These are phyloP conservation scores for Coniochaeta sp. DNA, from an alignment of 2,329 filamentous ascomycete species.

Conservation along the genomic window DNA sequence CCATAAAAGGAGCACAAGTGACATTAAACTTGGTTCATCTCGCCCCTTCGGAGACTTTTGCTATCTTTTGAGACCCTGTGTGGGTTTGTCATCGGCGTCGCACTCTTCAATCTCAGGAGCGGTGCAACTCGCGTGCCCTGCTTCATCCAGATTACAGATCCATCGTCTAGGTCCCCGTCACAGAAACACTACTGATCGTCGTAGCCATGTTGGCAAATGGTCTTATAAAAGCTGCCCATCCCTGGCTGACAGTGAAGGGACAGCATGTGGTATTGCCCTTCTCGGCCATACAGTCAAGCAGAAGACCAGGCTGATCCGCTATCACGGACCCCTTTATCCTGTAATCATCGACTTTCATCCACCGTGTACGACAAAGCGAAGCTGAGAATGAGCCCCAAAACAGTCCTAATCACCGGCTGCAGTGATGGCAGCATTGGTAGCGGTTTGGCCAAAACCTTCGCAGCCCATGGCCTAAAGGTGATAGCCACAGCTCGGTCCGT, in stretches of 20 bases:
- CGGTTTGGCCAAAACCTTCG: constrained; percentile 14
- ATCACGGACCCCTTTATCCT: not conserved
- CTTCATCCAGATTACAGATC: not conserved
- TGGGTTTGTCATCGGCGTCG: not conserved
- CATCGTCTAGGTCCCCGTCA: not conserved
- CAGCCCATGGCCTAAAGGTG: constrained; percentile 8
- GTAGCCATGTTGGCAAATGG: not conserved
- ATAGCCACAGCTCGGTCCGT: not conserved
- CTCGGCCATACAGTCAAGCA: not conserved
- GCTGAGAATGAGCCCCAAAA: constrained; percentile 5
- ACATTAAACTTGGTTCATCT: not conserved
- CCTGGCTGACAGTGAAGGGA: not conserved
- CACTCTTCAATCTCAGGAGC: not conserved
- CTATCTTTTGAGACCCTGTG: not conserved
- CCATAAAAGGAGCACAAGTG: not conserved
- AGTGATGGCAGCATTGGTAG: constrained; percentile 20
- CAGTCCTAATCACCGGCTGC: constrained; percentile 20
- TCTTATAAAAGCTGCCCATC: not conserved
- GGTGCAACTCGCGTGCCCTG: not conserved
- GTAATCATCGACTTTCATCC: not conserved
- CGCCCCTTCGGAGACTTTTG: not conserved
- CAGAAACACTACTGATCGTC: not conserved
- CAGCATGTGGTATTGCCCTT: not conserved
- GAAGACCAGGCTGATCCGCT: not conserved
- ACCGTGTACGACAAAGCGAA: not conserved